Evolutionary conservation across 1,139 yeast species (phyloP), one percentile per base, ranked within the genome.

Genomic region (Neolecta irregularis): DNA sequence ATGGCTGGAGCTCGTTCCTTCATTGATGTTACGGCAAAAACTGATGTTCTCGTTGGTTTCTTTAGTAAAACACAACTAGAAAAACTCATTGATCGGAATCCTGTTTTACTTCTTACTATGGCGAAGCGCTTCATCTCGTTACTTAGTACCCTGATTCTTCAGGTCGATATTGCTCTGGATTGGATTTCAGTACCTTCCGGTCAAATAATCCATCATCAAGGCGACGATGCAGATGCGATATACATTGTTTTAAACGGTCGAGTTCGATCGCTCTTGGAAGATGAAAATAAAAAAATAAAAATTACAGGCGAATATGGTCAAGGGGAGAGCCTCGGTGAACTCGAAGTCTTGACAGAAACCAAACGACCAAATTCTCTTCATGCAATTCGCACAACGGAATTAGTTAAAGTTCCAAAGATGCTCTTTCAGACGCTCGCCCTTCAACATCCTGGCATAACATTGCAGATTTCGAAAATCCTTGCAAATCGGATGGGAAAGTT

Each of bases 101-200:
- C 88, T 41, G 66, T 72, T 54, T 64, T 85, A 9, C 76, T 78
- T 44, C 59, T 88, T 32, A 72, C 83, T 4, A 67, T 83, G 36
- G 94, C 96, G 0, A 70, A 73, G 37, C 67, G 73, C 11, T 58
- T 85, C 44, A 73, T 80, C 33, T 65, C 64, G 17, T 63, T 78
- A 3, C 57, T 88, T 32, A 74, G 88, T 21, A 62, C 69, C 22
- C 69, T 78, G 38, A 61, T 88, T 32, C 55, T 78, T 31, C 72
- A 77, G 35, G 68, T 88, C 33, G 98, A 88, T 52, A 80, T 78
- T 55, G 94, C 96, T 0, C 59, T 88, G 35, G 98, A 88, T 53
- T 88, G 98, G 98, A 72, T 88, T 33, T 93, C 81, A 43, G 65
- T 80, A 3, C 73, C 74, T 11, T 91, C 95, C 1, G 94, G 96